Conservation (phyloP, 768 basidiomycete species). For the Serendipita sp. region DNA sequence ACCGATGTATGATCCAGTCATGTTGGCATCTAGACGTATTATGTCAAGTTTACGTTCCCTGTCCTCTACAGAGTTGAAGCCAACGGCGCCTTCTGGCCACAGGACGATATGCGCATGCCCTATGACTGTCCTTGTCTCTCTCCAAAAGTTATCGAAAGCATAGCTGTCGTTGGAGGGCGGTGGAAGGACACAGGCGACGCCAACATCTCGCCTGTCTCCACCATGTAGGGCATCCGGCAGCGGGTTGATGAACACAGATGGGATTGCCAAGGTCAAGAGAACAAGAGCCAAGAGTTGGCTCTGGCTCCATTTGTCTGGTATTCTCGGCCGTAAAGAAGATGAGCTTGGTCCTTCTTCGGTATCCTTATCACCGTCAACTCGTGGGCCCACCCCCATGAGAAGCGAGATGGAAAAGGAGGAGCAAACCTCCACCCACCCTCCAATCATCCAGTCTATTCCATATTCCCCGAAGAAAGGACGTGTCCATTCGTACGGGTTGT, state of each 20-base stretch:
- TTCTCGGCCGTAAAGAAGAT: not conserved
- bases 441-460: slow-evolving; percentile 57
- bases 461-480: slow-evolving; percentile 38
- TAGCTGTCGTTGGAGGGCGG: slow-evolving; percentile 27
- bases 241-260: slow-evolving; percentile 33
- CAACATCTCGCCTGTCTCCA: slow-evolving; percentile 22
- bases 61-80: slow-evolving; percentile 38
- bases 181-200: slow-evolving; percentile 56
- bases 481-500: slow-evolving; percentile 48
- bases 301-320: slow-evolving; percentile 20
- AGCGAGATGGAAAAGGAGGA: slow-evolving; percentile 36
- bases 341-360: slow-evolving; percentile 8
- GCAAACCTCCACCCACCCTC: slow-evolving; percentile 56
- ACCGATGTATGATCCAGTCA: slow-evolving; percentile 35
- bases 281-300: slow-evolving; percentile 22
- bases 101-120: slow-evolving; percentile 39
- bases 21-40: slow-evolving; percentile 23
- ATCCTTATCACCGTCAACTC: not conserved
- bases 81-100: slow-evolving; percentile 71
- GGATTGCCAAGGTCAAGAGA: slow-evolving; percentile 24
- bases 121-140: slow-evolving; percentile 34
- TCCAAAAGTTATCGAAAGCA: slow-evolving; percentile 44
- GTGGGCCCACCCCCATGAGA: slow-evolving; percentile 32
- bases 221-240: slow-evolving; percentile 25
- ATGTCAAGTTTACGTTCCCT: slow-evolving; percentile 32